Evolutionary conservation across 305 asterid species (phyloP).

Genomic region (Solanum hybrid): DNA sequence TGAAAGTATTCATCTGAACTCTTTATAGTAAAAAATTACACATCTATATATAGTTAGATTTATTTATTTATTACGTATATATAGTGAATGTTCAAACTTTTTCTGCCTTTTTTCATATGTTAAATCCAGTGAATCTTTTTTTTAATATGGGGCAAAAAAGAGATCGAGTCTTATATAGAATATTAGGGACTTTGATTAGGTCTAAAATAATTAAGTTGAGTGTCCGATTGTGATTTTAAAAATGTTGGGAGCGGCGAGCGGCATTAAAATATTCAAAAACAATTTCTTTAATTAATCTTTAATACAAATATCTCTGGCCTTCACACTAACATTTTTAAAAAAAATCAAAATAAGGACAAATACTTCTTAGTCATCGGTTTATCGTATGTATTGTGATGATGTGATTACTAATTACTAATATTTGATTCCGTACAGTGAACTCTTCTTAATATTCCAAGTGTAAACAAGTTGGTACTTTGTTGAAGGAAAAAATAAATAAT

Average conservation of each 20-base stretch:
- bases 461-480: background rate
- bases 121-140: too few species aligned
- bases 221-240: background rate
- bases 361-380: background rate
- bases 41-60: background rate
- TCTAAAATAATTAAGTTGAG: background rate
- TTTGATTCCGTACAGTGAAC: background rate
- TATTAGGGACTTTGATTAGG: background rate
- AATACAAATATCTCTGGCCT: background rate
- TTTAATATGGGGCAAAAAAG: background rate
- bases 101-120: background rate
- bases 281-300: background rate
- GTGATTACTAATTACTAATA: background rate
- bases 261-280: background rate
- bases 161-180: background rate
- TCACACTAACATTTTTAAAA: background rate
- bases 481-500: background rate
- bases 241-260: background rate
- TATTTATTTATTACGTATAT: background rate
- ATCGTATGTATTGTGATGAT: background rate
- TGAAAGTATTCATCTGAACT: background rate
- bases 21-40: background rate
- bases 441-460: background rate
- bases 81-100: too few species aligned
- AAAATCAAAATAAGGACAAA: background rate